Evolutionary conservation across 75 land plant species (phyloP), one percentile per base, ranked within the genome.

Genomic region (Sequoia sempervirens): DNA sequence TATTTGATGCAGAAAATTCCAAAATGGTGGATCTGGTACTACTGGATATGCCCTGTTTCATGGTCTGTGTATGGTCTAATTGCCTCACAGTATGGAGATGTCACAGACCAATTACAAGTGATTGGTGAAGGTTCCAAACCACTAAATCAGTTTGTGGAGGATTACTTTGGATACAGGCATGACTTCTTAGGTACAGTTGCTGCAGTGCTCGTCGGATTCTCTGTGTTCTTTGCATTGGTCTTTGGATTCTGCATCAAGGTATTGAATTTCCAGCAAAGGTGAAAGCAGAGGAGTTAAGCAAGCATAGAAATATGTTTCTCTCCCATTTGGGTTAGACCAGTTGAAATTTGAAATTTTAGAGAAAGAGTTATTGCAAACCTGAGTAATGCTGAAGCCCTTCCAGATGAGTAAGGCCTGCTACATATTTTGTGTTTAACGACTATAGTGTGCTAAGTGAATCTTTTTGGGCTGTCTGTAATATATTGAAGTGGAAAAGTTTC

Each of bases 11-110:
- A 95, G 99, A 89, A 69, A 78, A 95, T 97, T 64, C 99, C 99
- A 30, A 88, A 87, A 80, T 97, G 99, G 99, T 97, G 99, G 99
- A 82, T 92, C 11, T 97, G 98, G 99, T 97, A 94, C 80, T 97
- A 95, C 85, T 97, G 96, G 97, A 88, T 89, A 9, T 92, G 96
- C 86, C 99, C 99, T 1, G 88, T 93, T 37, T 87, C 95, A 28
- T 96, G 99, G 99, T 92, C 99, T 17, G 87, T 97, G 5, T 95
- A 95, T 80, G 99, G 97, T 23, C 80, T 97, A 58, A 92, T 97
- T 34, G 85, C 88, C 4, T 89, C 94, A 11, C 99, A 97, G 79
- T 93, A 92, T 47, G 92, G 95, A 12, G 97, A 97, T 70, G 61
- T 95, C 0, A 83, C 81, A 14, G 82, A 82, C 12, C 52, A 79